Percentiles rank a stretch among this genome's conserved stretches.
These are phyloP conservation scores for Vishniacozyma victoriae DNA, from an alignment of 768 basidiomycete genomes.

Conservation along the genomic window DNA sequence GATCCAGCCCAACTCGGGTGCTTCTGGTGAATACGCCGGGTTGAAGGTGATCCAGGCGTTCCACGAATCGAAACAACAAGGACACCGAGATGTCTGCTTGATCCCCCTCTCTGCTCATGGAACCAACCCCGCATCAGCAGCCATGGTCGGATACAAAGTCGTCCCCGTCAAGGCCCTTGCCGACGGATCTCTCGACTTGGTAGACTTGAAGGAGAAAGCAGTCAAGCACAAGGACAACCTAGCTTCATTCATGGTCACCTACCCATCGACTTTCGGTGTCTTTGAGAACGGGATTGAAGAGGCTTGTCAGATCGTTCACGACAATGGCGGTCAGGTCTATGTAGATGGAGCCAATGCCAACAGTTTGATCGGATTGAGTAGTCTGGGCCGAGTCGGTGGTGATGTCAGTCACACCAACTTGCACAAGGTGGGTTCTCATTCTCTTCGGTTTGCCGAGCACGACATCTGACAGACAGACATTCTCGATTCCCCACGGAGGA, in stretches of 20 bases:
- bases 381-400: conserved; percentile 81
- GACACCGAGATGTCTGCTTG: conserved; percentile 79
- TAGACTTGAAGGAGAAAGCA: conserved; percentile 72
- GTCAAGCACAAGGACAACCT: conserved; percentile 84
- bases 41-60: conserved; percentile 89
- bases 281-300: conserved; percentile 82
- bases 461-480: conserved; percentile 52
- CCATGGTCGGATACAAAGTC: conserved; percentile 95
- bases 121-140: conserved; percentile 95
- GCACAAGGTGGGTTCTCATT: conserved; percentile 63
- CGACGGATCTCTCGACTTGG: conserved; percentile 84
- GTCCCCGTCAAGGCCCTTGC: conserved; percentile 83
- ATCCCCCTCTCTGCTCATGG: conserved; percentile 96
- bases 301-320: conserved; percentile 89
- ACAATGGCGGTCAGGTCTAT: conserved; percentile 95
- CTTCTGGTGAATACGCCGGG: conserved; percentile 96
- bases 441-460: too few relatives aligned
- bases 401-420: conserved; percentile 98
- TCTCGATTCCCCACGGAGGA: conserved; percentile 96
- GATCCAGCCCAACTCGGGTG: conserved; percentile 98
- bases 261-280: conserved; percentile 95
- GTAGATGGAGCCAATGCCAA: conserved; percentile 95
- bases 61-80: conserved; percentile 80
- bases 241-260: conserved; percentile 97
- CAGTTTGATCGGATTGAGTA: conserved; percentile 86